Base-by-base conservation (phyloP, 2,329 filamentous ascomycete species). In the Pochonia chlamydosporia region DNA sequence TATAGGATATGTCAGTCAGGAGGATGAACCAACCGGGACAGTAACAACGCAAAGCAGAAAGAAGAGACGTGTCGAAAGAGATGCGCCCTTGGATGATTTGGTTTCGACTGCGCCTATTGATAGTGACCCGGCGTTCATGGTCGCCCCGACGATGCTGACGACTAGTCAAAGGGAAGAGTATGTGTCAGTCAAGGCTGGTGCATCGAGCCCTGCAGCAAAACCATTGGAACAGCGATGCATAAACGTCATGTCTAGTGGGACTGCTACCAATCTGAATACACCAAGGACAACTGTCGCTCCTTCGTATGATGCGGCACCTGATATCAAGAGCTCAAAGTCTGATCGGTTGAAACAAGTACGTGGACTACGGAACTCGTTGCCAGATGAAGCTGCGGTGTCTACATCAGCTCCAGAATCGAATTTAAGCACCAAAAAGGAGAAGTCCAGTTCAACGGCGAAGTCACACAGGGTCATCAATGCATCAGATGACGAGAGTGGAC, bases 81-180 rank as follows among this genome's bases (percentile, higher is more conserved):
- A 47, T 39, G 16, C 46, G 48, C 33, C 48, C 40, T 37, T 37
- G 3, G 47, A 48, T 26, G 42, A 36, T 7, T 30, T 43, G 16
- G 39, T 46, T 9, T 47, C 52, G 8, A 51, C 52, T 3, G 35
- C 57, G 24, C 57, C 62, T 2, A 44, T 60, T 33, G 52, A 55
- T 21, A 53, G 52, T 35, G 56, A 63, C n/a, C 47, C 50, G 13
- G 60, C 63, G 5, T 59, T 69, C 46, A 59, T 63, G 46, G 57
- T 72, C 30, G 56, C 60, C 23, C 54, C 65, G 1, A 63, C 59
- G 5, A 55, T 57, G 2, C 51, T 71, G 37, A 67, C 66, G 2
- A 58, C 64, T 3, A 65, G 66, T 40, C 67, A 71, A 47, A 66
- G 63, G 53, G 50, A 59, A 46, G 56, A 69, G 39, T 71, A 71